Conservation (phyloP, 2,329 filamentous ascomycete genomes). For the Hypoxylon sp. region DNA sequence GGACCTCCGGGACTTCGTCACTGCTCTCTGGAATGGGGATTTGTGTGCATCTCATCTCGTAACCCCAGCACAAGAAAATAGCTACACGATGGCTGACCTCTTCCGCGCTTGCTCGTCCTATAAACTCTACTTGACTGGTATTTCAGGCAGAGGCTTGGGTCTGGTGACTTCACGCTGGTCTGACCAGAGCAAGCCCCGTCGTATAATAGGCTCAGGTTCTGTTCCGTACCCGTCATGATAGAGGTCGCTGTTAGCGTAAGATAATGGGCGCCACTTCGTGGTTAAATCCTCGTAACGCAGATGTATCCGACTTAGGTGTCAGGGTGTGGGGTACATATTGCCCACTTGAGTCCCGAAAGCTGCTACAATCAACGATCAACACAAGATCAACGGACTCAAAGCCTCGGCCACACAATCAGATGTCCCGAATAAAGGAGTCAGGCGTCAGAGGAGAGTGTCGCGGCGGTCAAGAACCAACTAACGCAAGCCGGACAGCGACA, state of each 20-base stretch:
- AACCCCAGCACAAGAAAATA: constrained; percentile 2
- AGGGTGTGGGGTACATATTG: constrained; percentile 43
- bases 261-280: constrained; percentile 40
- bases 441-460: constrained; percentile 14
- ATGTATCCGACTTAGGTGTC: constrained; percentile 1
- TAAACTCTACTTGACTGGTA: constrained; percentile 5
- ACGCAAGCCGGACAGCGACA: constrained; percentile 22
- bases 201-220: constrained; percentile 25
- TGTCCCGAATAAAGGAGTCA: constrained; percentile 6
- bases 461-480: constrained; percentile 40
- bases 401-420: constrained; percentile 15
- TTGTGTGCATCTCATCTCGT: constrained; percentile 29
- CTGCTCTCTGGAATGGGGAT: constrained; percentile 14
- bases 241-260: constrained; percentile 35
- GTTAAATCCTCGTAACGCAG: constrained; percentile 19
- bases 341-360: constrained; percentile 15
- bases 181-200: constrained; percentile 22
- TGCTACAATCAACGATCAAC: constrained; percentile 21
- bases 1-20: constrained; percentile 28
- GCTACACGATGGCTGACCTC: constrained; percentile 9
- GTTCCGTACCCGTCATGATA: constrained; percentile 27
- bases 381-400: constrained; percentile 4
- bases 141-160: constrained; percentile 25
- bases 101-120: constrained; percentile 25
- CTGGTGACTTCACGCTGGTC: constrained; percentile 31